Base-by-base conservation (phyloP, 257 asterid genomes). In the Solanum okadae region DNA sequence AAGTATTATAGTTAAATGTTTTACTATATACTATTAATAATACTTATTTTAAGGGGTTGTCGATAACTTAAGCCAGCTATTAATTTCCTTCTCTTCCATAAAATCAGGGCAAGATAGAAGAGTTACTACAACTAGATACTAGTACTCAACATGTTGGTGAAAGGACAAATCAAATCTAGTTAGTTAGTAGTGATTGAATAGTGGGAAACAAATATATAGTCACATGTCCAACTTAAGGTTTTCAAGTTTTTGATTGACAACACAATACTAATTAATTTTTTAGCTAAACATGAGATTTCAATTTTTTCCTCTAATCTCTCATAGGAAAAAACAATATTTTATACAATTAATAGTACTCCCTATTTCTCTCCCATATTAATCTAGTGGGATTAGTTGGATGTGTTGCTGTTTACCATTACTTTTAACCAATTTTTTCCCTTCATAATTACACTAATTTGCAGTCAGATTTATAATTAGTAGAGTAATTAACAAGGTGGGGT, bases 161-260 rank as follows among this genome's bases (percentile, higher is more conserved):
- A 88, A 61, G 37, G 63, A 77, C 75, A 46, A 18, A 86, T 89
- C 35, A 84, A 84, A 11, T 76, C 56, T 15, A 68, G 90, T 87
- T 90, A 87, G 88, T 87, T 87, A 87, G 78, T 35, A 83, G 84
- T 37, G 81, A 68, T 49, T 90, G 83, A 88, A 67, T 68, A 42
- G 42, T 87, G 27, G 82, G 8, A 68, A 49, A 31, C 87, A 77
- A 85, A 73, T 29, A 70, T 29, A 70, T 44, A 29, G 16, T 44
- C 85, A 79, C 85, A 79, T 27, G 67, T 44, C 85, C 61, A 29
- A 79, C 65, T 8, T 44, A 25, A 9, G 68, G 85, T 81, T 81
- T 81, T 46, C 85, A 38, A 61, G 10, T 29, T 61, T 85, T 61
- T 65, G 81, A 65, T 65, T 65, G 87, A 85, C 87, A 65, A 14